Evolutionary conservation across 345 rosid genomes (phyloP).

Genomic region (Populus euphratica): DNA sequence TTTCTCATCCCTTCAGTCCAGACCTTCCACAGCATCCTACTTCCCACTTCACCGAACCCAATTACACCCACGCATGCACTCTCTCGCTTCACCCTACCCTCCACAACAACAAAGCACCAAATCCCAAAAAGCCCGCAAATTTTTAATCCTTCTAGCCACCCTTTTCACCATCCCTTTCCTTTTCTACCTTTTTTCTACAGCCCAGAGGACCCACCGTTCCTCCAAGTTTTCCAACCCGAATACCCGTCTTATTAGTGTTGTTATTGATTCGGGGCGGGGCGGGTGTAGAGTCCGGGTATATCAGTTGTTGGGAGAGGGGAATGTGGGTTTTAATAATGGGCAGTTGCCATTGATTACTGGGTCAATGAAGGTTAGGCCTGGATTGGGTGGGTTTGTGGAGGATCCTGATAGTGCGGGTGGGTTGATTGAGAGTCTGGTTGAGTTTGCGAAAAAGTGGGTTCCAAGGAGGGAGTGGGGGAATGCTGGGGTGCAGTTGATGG

Average conservation of each 20-base stretch:
- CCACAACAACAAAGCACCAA: constrained; percentile 1
- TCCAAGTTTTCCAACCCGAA: constrained; percentile 33
- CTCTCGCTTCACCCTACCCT: constrained; percentile 10
- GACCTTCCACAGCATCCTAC: constrained; percentile 27
- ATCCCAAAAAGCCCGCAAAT: constrained; percentile 17
- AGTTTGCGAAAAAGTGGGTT: constrained; percentile 30
- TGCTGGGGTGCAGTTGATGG: constrained; percentile 34
- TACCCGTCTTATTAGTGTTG: constrained; percentile 24
- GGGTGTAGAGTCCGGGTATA: constrained; percentile 28
- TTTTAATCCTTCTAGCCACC: constrained; percentile 23
- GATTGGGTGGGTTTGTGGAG: constrained; percentile 20
- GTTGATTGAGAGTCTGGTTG: constrained; percentile 27
- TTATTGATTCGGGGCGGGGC: constrained; percentile 25
- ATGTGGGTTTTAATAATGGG: constrained; percentile 7
- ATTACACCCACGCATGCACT: constrained; percentile 49
- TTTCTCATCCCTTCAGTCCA: constrained; percentile 30
- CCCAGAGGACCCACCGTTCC: constrained; percentile 38
- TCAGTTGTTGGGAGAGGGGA: constrained; percentile 35
- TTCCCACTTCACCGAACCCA: constrained; percentile 52
- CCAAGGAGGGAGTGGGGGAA: constrained; percentile 38
- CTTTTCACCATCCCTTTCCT: constrained; percentile 37
- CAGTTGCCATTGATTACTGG: constrained; percentile 33
- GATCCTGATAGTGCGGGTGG: constrained; percentile 22
- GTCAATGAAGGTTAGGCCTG: constrained; percentile 18
- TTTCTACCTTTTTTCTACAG: constrained; percentile 39